Base-by-base conservation (phyloP, 2,329 filamentous ascomycete species). In the Myriosclerotinia scirpicola region DNA sequence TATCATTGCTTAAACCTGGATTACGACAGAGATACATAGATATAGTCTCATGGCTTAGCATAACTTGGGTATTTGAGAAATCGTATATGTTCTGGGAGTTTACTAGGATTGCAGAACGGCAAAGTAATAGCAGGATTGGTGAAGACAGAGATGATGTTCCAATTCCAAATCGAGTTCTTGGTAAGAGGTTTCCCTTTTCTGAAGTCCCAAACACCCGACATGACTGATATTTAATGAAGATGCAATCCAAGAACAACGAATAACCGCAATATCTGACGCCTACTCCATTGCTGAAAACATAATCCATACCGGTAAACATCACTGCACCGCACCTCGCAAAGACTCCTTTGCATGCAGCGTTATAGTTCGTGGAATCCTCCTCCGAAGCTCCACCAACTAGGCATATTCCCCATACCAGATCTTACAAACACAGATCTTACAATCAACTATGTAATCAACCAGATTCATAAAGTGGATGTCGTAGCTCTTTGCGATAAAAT, bases 31-130 rank as follows among this genome's bases (percentile, higher is more conserved):
- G 30, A 50, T 20, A 50, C 4, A 65, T 6, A 6, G 42, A 59
- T 7, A 42, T 50, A 6, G 42, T 58, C 14, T 15, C 42, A 50
- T 65, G 62, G 53, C 62, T 65, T 22, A 65, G 62, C 30, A 65
- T 65, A 11, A 50, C 62, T 52, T 65, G 62, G 62, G 53, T 59
- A 15, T 65, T 59, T 30, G 62, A 65, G 34, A 65, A 65, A 11
- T 9, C 62, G 26, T 14, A 4, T 15, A 59, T 65, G 34, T 59
- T 65, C 22, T 46, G 48, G 14, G n/a, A 58, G 26, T 15, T 59
- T 42, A 65, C 62, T 38, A 55, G 22, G 6, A 50, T 50, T 59
- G 42, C 42, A 59, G 62, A 65, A 65, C 53, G 53, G 40, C 53
- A 50, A 50, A 42, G 62, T n/a, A 55, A 58, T 22, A 42, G 53